A percentile compares a stretch with the other conserved stretches of the same genome.
Conservation (phyloP, 495 filamentous ascomycete genomes). For the Hyaloscypha hepaticicola region DNA sequence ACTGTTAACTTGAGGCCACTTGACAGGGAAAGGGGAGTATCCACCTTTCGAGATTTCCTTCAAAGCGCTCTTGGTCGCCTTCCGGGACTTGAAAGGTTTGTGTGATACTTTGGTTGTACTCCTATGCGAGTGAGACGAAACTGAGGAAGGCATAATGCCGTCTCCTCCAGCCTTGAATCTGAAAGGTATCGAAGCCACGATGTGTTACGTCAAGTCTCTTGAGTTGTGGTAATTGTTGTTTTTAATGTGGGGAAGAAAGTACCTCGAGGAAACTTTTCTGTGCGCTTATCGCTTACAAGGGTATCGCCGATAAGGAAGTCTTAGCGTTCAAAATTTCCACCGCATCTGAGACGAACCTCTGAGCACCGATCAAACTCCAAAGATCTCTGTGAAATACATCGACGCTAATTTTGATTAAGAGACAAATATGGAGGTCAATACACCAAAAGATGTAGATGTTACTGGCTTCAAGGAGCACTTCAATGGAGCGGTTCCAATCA, state of each 20-base stretch:
- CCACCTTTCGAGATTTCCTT: conserved; percentile 81
- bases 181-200: conserved; percentile 65
- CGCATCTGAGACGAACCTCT: background rate
- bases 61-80: conserved; percentile 82
- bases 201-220: conserved; percentile 7
- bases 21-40: conserved; percentile 2
- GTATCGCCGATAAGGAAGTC: conserved; percentile 1
- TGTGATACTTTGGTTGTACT: conserved; percentile 81
- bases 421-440: conserved; percentile 25
- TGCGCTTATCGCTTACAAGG: conserved; percentile 10
- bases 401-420: conserved; percentile 3
- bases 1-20: conserved; percentile 1
- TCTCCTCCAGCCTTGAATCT: conserved; percentile 81
- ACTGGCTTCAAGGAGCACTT: conserved; percentile 15
- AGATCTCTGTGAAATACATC: background rate
- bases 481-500: conserved; percentile 48
- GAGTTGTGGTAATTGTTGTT: background rate
- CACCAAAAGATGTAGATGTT: background rate
- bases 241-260: conserved; percentile 5
- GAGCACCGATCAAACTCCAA: background rate
- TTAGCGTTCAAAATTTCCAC: conserved; percentile 8
- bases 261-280: conserved; percentile 9
- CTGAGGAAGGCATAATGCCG: conserved; percentile 60
- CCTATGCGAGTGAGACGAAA: conserved; percentile 76
- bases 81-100: conserved; percentile 88